Evolutionary conservation across 179 eudicot genomes (phyloP), one percentile per base, ranked within the genome.

Genomic region (Gypsophila paniculata): DNA sequence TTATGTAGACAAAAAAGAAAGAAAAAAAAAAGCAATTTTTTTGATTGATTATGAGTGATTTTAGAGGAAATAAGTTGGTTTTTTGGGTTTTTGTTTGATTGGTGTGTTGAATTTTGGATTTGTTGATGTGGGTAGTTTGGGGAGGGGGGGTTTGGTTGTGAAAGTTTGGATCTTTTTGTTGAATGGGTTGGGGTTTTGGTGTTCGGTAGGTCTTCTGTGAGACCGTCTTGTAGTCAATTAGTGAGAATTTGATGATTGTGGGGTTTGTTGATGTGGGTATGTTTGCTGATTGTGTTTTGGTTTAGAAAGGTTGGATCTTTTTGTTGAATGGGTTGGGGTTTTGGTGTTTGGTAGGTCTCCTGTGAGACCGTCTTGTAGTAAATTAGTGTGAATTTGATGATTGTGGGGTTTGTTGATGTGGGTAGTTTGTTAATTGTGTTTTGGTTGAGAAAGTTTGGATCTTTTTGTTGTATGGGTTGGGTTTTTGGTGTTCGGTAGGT

Each of bases 281-380:
- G n/a, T 29, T 61, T 61, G 4, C 9, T 14, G 8, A 26, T 61
- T 61, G 18, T 13, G 14, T 26, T 63, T 11, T n/a, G 8, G 48
- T 36, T 63, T 22, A 36, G 67, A 63, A 63, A 63, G 49, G 18
- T 63, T 63, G 29, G 22, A 57, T 57, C 61, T 57, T 29, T 29
- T 29, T 29, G 34, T 29, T 29, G 4, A 1, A 29, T 4, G 34
- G 34, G 34, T 29, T 29, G 34, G 34, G 1, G 34, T 29, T 29
- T 29, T 29, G 34, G 4, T 4, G 34, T 29, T 29, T 4, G 34
- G 34, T 29, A 29, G 34, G 34, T 29, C 1, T 4, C 34, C 4
- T 29, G 34, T 29, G 4, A 1, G 34, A 29, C 34, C 34, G 34
- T 29, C 34, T 29, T 4, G 34, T 29, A 29, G 2, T 29, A 9